These are phyloP conservation scores for Zygosaccharomyces siamensis DNA, from an alignment of 805 yeast genomes.

Conservation along the genomic window DNA sequence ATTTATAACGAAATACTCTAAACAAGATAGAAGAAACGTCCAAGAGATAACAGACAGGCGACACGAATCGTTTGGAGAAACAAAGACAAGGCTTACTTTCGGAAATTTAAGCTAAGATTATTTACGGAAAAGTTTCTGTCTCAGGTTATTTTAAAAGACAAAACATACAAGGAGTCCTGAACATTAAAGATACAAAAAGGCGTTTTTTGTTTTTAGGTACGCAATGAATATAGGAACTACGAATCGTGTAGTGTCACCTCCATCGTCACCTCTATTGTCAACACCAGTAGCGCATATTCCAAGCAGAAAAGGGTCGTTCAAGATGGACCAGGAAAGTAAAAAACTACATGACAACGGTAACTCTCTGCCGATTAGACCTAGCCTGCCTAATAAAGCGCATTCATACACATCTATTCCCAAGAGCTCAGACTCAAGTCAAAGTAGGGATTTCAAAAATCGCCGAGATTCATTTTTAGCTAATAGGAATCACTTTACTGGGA, in stretches of 20 bases:
- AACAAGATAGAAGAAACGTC: not conserved
- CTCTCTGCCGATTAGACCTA: slow-evolving; percentile 1
- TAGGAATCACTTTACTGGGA: slow-evolving; percentile 38
- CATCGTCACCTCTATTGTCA: not conserved
- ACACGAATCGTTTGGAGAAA: too few relatives aligned
- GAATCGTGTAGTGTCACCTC: slow-evolving; percentile 2
- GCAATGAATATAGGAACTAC: not conserved
- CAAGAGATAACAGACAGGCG: too few relatives aligned
- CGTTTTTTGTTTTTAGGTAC: too few relatives aligned
- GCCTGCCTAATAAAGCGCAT: slow-evolving; percentile 1
- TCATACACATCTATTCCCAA: slow-evolving; percentile 2
- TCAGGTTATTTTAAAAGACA: too few relatives aligned
- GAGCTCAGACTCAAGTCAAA: not conserved
- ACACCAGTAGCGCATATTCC: not conserved
- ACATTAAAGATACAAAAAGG: too few relatives aligned
- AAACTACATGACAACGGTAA: not conserved
- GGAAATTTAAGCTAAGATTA: too few relatives aligned
- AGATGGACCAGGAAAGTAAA: not conserved
- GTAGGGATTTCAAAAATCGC: slow-evolving; percentile 29
- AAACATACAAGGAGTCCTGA: too few relatives aligned
- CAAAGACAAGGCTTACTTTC: too few relatives aligned
- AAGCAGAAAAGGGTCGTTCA: not conserved
- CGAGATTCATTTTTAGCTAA: slow-evolving; percentile 38
- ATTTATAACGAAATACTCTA: not conserved
- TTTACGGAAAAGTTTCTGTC: too few relatives aligned